Evolutionary conservation across 2,329 filamentous ascomycete species (phyloP).

Genomic region (Colletotrichum phormii): DNA sequence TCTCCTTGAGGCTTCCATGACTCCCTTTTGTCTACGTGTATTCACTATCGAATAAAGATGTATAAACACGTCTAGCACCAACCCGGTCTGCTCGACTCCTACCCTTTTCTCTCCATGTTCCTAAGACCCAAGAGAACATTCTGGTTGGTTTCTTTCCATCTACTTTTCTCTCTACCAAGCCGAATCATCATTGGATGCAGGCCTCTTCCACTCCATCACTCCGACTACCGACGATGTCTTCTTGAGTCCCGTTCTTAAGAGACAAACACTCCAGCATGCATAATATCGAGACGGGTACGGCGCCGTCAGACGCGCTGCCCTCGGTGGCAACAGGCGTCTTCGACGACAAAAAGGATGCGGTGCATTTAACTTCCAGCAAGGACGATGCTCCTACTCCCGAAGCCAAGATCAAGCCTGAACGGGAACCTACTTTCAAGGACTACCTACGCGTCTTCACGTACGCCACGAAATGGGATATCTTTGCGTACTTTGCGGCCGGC

Average conservation of each 20-base stretch:
- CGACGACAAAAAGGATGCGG: constrained; percentile 10
- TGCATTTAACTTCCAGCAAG: background rate
- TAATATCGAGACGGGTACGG: background rate
- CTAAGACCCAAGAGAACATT: background rate
- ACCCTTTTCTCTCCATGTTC: background rate
- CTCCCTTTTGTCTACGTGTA: background rate
- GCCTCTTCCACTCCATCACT: background rate
- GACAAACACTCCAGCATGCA: background rate
- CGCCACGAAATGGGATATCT: constrained; percentile 63
- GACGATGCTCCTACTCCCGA: constrained; percentile 46
- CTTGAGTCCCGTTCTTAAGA: background rate
- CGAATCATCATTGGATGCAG: background rate
- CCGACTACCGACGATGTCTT: background rate
- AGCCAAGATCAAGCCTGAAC: constrained; percentile 53
- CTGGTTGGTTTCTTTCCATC: background rate
- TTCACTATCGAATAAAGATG: background rate
- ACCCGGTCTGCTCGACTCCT: background rate
- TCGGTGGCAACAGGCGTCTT: background rate
- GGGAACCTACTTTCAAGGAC: constrained; percentile 58
- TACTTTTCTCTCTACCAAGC: background rate
- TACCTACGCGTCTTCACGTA: constrained; percentile 66
- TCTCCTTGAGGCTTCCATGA: background rate
- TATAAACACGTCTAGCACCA: constrained; percentile 1
- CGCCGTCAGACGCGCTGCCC: constrained; percentile 3
- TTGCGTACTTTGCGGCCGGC: constrained; percentile 58